These are phyloP conservation scores for Ephemerocybe angulata DNA, from an alignment of 768 basidiomycete genomes.

Conservation along the genomic window DNA sequence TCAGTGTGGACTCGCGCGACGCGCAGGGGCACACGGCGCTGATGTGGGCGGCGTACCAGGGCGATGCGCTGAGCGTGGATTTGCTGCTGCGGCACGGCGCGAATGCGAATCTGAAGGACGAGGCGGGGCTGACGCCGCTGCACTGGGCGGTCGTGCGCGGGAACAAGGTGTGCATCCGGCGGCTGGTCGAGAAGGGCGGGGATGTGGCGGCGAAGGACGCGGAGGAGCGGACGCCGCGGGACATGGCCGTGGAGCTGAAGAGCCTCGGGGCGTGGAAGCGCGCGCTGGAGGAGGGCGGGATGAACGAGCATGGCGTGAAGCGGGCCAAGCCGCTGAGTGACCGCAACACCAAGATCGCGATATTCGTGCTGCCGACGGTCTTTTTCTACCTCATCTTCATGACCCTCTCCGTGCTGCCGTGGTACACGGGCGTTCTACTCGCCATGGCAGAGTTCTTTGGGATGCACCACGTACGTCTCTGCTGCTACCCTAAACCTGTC, in stretches of 20 bases:
- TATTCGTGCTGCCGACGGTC: constrained; percentile 74
- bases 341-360: constrained; percentile 75
- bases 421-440: constrained; percentile 84
- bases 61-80: constrained; percentile 93
- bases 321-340: constrained; percentile 69
- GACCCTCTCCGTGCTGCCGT: constrained; percentile 79
- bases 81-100: constrained; percentile 86
- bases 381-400: constrained; percentile 82
- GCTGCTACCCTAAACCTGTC: constrained; percentile 13
- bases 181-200: constrained; percentile 81
- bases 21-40: constrained; percentile 89
- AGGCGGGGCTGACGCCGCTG: constrained; percentile 79
- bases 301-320: constrained; percentile 70
- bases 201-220: constrained; percentile 78
- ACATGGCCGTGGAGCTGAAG: constrained; percentile 94
- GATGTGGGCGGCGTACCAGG: constrained; percentile 99
- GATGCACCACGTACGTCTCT: constrained; percentile 75
- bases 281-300: constrained; percentile 83
- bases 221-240: constrained; percentile 82
- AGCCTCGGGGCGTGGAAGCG: constrained; percentile 86
- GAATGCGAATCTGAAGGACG: constrained; percentile 70
- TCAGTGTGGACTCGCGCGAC: constrained; percentile 88
- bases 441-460: constrained; percentile 85
- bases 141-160: constrained; percentile 98
- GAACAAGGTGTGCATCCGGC: constrained; percentile 81